Evolutionary conservation across 768 basidiomycete genomes (phyloP), one percentile per base, ranked within the genome.

Genomic region (Xanthoconium purpureum): DNA sequence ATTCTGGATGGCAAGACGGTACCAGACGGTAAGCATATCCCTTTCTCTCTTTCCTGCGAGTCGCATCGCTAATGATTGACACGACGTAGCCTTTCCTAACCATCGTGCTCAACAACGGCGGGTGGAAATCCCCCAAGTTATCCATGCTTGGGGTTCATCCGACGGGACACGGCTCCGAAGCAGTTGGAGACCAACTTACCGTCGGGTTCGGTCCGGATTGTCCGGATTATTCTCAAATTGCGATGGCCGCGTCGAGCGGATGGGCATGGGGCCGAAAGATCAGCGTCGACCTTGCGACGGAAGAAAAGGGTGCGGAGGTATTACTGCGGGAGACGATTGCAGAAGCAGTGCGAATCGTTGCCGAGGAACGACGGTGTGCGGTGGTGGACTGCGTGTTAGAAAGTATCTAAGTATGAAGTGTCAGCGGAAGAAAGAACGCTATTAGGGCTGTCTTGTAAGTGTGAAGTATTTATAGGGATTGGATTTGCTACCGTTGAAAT

Each of bases 1-100:
- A 1, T 89, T 80, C 68, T 89, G 88, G 88, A 88, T 89, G 70
- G 86, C 88, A 1, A 77, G 80, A 61, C 77, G 77, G 45, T 89
- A 89, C 66, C 70, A 84, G 33, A 84, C 87, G 24, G 87, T 88
- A 54, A 56, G 79, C 67, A 2, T 3, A 7, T 3, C 24, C 7
- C 18, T n/a, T 39, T n/a, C 8, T 37, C 24, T 18, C 4, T 4
- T 11, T n/a, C 6, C 17, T 32, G 10, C 15, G 3, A 32, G 10
- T 4, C 12, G 6, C 33, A 6, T 14, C 30, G 14, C 24, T 13
- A 17, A 24, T 45, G 40, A 47, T 33, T n/a, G 29, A 50, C 6
- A 12, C 29, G 12, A 38, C 8, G 1, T 55, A 87, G 85, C 88
- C 87, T 1, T 89, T 87, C 73, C 67, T 89, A 29, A 88, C 85